Percentiles rank a stretch among this genome's conserved stretches.
phyloP scores from a whole-genome alignment of 495 filamentous ascomycete species.

The Penicillium paxilli region DNA sequence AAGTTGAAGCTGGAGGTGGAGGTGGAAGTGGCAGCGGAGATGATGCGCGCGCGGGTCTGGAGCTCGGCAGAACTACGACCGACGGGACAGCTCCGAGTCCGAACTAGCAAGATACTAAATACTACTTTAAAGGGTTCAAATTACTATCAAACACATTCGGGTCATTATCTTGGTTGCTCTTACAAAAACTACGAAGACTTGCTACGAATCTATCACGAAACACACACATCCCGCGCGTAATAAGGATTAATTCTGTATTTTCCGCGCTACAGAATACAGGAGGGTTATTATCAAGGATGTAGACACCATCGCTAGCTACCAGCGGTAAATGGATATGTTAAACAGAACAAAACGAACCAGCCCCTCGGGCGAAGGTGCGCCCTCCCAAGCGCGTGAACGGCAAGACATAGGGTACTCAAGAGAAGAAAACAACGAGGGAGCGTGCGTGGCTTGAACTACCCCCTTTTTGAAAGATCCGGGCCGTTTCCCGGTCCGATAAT shows the following conservation, averaged over 20 bases:
- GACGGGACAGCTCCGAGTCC: slow-evolving; percentile 1
- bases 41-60: background rate
- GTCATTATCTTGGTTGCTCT: no score
- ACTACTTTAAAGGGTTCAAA: no score
- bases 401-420: slow-evolving; percentile 43
- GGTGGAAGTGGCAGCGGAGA: background rate
- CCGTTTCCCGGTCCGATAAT: slow-evolving; percentile 19
- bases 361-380: slow-evolving; percentile 28
- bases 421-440: slow-evolving; percentile 38
- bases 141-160: no score
- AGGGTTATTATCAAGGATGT: slow-evolving; percentile 52
- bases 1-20: background rate
- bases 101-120: no score
- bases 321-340: slow-evolving; percentile 44
- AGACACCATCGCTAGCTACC: slow-evolving; percentile 53
- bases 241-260: slow-evolving; percentile 30
- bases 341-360: slow-evolving; percentile 35
- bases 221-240: background rate
- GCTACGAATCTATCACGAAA: background rate
- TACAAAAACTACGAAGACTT: background rate
- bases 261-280: slow-evolving; percentile 42
- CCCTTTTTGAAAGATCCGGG: slow-evolving; percentile 36
- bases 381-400: slow-evolving; percentile 27
- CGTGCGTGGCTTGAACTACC: slow-evolving; percentile 27
- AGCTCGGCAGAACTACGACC: slow-evolving; percentile 1